Evolutionary conservation across 441 rosid genomes (phyloP).

Genomic region (Viola pubescens): DNA sequence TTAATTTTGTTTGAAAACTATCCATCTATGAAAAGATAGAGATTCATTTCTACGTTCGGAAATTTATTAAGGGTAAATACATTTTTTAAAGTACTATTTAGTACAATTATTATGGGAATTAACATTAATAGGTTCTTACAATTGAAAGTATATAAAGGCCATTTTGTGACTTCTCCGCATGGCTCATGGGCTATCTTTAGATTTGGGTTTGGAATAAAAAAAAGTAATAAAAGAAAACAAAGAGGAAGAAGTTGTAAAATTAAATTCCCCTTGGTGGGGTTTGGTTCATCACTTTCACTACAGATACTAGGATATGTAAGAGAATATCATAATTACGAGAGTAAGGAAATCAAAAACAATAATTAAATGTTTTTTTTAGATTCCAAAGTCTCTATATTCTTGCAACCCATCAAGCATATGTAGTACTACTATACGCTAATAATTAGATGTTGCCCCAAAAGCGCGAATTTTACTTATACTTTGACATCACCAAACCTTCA

Average conservation of each 20-base stretch:
- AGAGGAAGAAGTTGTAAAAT: no score
- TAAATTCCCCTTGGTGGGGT: constrained; percentile 44
- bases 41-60: no score
- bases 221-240: constrained; percentile 22
- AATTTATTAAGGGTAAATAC: no score
- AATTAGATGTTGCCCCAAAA: no score
- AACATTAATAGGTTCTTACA: neutral
- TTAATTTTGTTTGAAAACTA: no score
- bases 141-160: constrained; percentile 22
- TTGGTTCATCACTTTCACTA: constrained; percentile 31
- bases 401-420: no score
- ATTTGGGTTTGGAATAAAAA: constrained; percentile 44
- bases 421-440: no score
- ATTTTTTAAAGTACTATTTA: no score
- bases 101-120: neutral
- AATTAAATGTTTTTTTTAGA: constrained; percentile 7
- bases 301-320: constrained; percentile 14
- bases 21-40: no score
- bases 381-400: constrained; percentile 7
- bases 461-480: no score
- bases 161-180: constrained; percentile 11
- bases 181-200: constrained; percentile 26
- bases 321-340: constrained; percentile 17
- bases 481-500: no score
- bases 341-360: constrained; percentile 19